Evolutionary conservation across 148 eudicot species (phyloP), one percentile per base, ranked within the genome.

Genomic region (Heliosperma pusillum): DNA sequence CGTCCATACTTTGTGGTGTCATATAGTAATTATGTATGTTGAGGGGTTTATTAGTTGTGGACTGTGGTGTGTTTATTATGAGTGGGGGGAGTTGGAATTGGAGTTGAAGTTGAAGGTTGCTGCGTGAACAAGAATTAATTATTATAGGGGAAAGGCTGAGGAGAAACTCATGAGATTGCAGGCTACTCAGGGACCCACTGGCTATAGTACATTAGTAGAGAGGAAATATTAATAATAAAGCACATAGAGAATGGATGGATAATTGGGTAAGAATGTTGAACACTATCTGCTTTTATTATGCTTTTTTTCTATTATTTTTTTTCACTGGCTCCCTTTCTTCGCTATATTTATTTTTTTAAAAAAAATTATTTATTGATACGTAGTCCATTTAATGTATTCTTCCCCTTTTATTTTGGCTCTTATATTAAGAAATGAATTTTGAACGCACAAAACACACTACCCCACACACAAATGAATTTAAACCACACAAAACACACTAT

Each of bases 221-320:
- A 65, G 56, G 58, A 71, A 53, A 13, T 6, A 7, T 25, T n/a
- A 62, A 59, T 27, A 19, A 15, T 22, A 36, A 26, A 36, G 68
- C 42, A 27, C 11, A 33, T 67, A 70, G 78, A 62, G 78, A 33
- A 57, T 20, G 16, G 40, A 52, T 20, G 73, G 73, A 50, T 70
- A 70, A 70, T 70, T 70, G 40, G 53, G 73, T 66, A 78, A 66
- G 80, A 73, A 74, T 78, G 82, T 77, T 55, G 85, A 62, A 78
- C 81, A 81, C 76, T 77, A 74, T 29, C 67, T 58, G 71, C 60
- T 66, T 81, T 83, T 64, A 82, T 74, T 78, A 63, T 69, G 76
- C 79, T 75, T 78, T 66, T 15, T 8, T 10, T 11, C 13, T 11
- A 13, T 22, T 69, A 30, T 33, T 66, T 36, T 17, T 66, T 66